Evolutionary conservation across 169 alveolate species (phyloP).

Genomic region (Plasmodium sp.): DNA sequence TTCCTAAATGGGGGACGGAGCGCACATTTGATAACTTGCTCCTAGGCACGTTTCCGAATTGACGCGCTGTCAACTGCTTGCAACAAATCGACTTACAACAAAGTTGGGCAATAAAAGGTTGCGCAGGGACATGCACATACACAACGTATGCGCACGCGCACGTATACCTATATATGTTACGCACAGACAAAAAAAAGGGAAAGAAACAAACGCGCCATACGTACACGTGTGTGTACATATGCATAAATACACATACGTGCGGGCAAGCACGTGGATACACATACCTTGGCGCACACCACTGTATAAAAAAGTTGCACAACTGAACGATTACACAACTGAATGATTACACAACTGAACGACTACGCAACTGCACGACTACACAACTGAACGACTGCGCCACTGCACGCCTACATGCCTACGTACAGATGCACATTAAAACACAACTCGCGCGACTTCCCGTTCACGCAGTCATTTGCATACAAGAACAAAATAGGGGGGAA

Average conservation of each 20-base stretch:
- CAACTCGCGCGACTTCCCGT: not conserved
- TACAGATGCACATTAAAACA: not conserved
- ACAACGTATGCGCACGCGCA: not conserved
- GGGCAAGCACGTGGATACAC: not conserved
- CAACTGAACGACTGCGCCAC: not conserved
- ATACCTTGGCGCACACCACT: not conserved
- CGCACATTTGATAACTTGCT: not conserved
- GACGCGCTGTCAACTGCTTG: not conserved
- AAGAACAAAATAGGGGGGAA: not conserved
- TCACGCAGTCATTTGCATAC: not conserved
- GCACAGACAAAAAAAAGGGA: not conserved
- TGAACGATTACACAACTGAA: not conserved
- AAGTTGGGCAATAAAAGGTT: not conserved
- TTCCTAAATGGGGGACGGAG: not conserved
- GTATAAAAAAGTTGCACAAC: not conserved
- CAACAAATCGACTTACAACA: not conserved
- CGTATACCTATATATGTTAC: not conserved
- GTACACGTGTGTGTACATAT: not conserved
- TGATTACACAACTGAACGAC: not conserved
- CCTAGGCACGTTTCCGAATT: conserved; percentile 1
- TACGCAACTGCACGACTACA: not conserved
- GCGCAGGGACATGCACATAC: not conserved
- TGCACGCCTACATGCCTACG: not conserved
- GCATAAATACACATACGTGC: not conserved
- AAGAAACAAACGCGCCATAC: not conserved